Base-by-base conservation (phyloP, 164 flowering plant genomes). In the Tetracentron sinense region DNA sequence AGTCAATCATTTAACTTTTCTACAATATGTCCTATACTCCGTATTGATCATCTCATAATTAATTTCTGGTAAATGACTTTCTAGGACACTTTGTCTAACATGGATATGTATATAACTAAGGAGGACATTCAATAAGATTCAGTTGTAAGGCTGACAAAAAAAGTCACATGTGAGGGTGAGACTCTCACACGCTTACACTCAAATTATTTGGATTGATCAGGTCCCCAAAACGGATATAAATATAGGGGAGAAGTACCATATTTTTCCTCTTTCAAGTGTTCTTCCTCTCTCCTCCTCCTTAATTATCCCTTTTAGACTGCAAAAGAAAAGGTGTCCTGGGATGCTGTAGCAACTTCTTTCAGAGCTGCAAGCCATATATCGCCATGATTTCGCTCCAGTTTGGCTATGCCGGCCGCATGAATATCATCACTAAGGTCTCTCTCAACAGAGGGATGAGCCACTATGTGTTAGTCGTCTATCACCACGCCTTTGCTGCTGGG, bases 321-420 rank as follows among this genome's bases (percentile, higher is more conserved):
- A n/a, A n/a, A n/a, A n/a, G n/a, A n/a, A n/a, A 29, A 3, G 17
- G 12, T 60, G 0, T 7, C 53, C 47, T 52, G 56, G 79, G 81
- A 28, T 60, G 73, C n/a, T 33, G 47, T 1, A 47, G 77, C 47
- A 69, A 46, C 56, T 79, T 82, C 25, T 1, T 77, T 1, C 69
- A 80, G 46, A 78, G 64, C 31, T 64, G 66, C n/a, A 88, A 82
- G 73, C 87, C 86, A 10, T 86, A 86, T 73, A 69, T 86, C 51
- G 89, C 92, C 21, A 81, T 86, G 81, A 79, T 83, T 3, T 81
- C 74, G 15, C 66, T 89, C 47, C 92, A 87, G 62, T 83, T 87
- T 29, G 92, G 92, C 17, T 86, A 82, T 56, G 96, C 96, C 7
- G 96, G 96, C n/a, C n/a, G n/a, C 2, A 89, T 86, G 92, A 83